Percentiles rank a stretch among this genome's conserved stretches.
These are phyloP conservation scores for Spirogloea muscicola DNA, from an alignment of 139 green algal genomes.

Conservation along the genomic window DNA sequence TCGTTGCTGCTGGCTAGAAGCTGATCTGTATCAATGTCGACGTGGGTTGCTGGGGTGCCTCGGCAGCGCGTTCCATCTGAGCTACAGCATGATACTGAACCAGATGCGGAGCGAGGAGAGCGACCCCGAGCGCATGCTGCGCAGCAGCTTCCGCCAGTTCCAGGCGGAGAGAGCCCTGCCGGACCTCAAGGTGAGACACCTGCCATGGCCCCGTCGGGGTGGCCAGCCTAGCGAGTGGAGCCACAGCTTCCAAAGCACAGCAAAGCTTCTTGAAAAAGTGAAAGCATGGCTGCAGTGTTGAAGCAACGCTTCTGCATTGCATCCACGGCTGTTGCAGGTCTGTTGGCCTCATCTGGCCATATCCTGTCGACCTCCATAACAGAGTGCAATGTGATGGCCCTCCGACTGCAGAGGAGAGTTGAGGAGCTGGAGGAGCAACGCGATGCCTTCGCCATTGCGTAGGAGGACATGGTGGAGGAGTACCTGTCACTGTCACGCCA, in stretches of 20 bases:
- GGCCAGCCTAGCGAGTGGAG: too few species aligned
- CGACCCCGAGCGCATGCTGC: slow-evolving; percentile 18
- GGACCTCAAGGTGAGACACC: slow-evolving; percentile 11
- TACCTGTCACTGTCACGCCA: slow-evolving; percentile 52
- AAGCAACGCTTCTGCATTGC: too few species aligned
- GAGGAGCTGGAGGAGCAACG: slow-evolving; percentile 49
- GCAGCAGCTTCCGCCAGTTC: slow-evolving; percentile 33
- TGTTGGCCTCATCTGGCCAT: too few species aligned
- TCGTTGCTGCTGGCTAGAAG: too few species aligned
- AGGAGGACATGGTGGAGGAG: slow-evolving; percentile 57
- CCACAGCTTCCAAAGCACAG: too few species aligned
- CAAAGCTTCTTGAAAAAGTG: too few species aligned
- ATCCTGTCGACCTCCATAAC: too few species aligned
- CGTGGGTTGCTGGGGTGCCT: not conserved
- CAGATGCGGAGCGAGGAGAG: slow-evolving; percentile 15
- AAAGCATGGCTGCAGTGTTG: too few species aligned
- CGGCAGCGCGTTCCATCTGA: slow-evolving; percentile 33
- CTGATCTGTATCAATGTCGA: too few species aligned
- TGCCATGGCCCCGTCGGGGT: too few species aligned
- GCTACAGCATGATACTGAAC: slow-evolving; percentile 39
- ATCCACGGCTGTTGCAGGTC: too few species aligned
- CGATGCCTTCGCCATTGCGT: slow-evolving; percentile 55
- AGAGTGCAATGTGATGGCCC: too few species aligned
- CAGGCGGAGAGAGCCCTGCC: slow-evolving; percentile 28
- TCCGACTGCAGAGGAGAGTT: slow-evolving; percentile 25